Evolutionary conservation across 73 alveolate species (phyloP).

Genomic region (Uronychia setigera): DNA sequence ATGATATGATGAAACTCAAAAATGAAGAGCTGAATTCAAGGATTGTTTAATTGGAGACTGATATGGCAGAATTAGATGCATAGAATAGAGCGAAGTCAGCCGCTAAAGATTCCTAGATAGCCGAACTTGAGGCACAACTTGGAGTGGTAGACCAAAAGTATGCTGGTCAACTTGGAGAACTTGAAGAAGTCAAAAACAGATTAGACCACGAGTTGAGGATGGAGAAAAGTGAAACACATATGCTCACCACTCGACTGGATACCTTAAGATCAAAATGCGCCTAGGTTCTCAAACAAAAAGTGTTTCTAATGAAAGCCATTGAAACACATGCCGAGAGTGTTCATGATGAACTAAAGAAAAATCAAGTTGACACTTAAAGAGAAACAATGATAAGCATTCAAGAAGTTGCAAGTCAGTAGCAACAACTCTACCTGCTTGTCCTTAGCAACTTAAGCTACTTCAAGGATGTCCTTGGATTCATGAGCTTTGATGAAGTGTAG

Average conservation of each 20-base stretch:
- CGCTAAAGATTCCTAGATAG: background rate
- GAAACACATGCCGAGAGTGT: background rate
- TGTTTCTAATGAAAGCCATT: background rate
- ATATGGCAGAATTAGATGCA: background rate
- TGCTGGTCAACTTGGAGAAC: background rate
- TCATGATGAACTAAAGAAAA: background rate
- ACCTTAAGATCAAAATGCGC: background rate
- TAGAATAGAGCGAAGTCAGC: background rate
- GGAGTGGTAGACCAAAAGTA: background rate
- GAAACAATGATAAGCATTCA: background rate
- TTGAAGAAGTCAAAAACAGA: background rate
- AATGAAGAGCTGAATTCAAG: background rate
- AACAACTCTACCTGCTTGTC: background rate
- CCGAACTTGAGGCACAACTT: background rate
- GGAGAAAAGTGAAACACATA: background rate
- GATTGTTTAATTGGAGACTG: background rate
- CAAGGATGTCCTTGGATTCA: background rate
- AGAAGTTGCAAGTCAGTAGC: background rate
- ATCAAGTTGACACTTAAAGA: background rate
- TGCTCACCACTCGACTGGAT: background rate
- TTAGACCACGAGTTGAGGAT: background rate
- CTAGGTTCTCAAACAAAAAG: background rate
- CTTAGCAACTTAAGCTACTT: background rate
- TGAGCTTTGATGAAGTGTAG: background rate
- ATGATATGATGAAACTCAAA: background rate